These are phyloP conservation scores for Elongisporangium prolatum DNA, from an alignment of 352 stramenopile genomes.

Conservation along the genomic window DNA sequence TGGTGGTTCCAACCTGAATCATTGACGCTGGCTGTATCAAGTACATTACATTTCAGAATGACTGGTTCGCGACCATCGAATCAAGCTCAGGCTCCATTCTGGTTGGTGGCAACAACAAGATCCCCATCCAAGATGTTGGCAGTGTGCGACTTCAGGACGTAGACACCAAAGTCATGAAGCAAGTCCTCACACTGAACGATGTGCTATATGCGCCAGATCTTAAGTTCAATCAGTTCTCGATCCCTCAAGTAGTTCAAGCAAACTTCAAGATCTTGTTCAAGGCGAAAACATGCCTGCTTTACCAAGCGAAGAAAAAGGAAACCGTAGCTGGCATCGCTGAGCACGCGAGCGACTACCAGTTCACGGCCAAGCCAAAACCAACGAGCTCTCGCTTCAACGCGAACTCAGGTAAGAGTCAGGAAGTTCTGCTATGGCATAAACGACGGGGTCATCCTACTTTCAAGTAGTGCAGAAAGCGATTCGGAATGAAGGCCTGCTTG, in stretches of 20 bases:
- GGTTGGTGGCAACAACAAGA: too few relatives aligned
- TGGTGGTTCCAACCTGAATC: too few relatives aligned
- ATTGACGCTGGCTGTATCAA: too few relatives aligned
- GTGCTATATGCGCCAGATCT: slow-evolving; percentile 9
- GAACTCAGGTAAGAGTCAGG: slow-evolving; percentile 1
- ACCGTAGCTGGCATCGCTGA: slow-evolving; percentile 7
- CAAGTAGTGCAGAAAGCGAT: slow-evolving; percentile 1
- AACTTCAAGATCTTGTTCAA: slow-evolving; percentile 15
- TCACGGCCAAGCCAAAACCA: background rate
- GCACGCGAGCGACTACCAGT: slow-evolving; percentile 8
- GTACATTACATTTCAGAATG: too few relatives aligned
- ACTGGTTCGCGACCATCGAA: too few relatives aligned
- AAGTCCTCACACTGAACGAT: too few relatives aligned
- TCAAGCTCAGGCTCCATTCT: too few relatives aligned
- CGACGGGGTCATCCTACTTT: slow-evolving; percentile 8
- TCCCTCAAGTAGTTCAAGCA: slow-evolving; percentile 7
- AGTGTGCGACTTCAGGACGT: too few relatives aligned
- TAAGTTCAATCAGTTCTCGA: slow-evolving; percentile 7
- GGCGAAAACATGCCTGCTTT: slow-evolving; percentile 12
- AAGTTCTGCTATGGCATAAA: slow-evolving; percentile 6
- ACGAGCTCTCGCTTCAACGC: background rate
- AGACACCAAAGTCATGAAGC: too few relatives aligned
- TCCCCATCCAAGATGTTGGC: too few relatives aligned
- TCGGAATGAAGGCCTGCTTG: background rate
- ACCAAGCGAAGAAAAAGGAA: slow-evolving; percentile 6